Evolutionary conservation across 2,329 filamentous ascomycete genomes (phyloP).

Genomic region (Arachnopeziza araneosa): DNA sequence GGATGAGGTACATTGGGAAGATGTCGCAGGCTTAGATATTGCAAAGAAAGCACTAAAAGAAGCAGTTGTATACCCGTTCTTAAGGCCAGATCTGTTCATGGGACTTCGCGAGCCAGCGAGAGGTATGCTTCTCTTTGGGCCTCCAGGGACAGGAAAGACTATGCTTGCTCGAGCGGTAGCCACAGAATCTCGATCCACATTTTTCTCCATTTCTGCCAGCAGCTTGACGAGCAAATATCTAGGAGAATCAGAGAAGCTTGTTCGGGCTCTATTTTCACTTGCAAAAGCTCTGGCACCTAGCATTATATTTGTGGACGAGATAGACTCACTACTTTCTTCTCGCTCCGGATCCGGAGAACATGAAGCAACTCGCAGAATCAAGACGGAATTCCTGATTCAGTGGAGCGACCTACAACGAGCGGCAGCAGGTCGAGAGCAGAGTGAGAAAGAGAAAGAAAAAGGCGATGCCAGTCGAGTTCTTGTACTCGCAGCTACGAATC

Average conservation of each 20-base stretch:
- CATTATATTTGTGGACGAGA: slow-evolving; percentile 98
- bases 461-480: slow-evolving; percentile 85
- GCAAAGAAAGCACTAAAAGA: slow-evolving; percentile 92
- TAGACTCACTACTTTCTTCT: slow-evolving; percentile 85
- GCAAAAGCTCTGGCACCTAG: slow-evolving; percentile 85
- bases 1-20: slow-evolving; percentile 90
- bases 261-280: slow-evolving; percentile 84
- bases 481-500: slow-evolving; percentile 89
- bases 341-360: slow-evolving; percentile 81
- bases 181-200: slow-evolving; percentile 89
- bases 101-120: slow-evolving; percentile 88
- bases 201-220: slow-evolving; percentile 94
- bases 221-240: slow-evolving; percentile 94
- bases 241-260: slow-evolving; percentile 93
- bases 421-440: slow-evolving; percentile 75
- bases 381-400: slow-evolving; percentile 96
- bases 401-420: slow-evolving; percentile 94
- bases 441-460: slow-evolving; percentile 58
- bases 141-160: slow-evolving; percentile 96
- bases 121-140: slow-evolving; percentile 94
- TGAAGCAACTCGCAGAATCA: slow-evolving; percentile 88
- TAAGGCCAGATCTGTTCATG: slow-evolving; percentile 93
- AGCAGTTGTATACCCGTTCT: slow-evolving; percentile 93
- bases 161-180: slow-evolving; percentile 95
- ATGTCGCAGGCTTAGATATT: slow-evolving; percentile 83